These are phyloP conservation scores for Gastrodia elata DNA, from an alignment of 106 monocot genomes.

Conservation along the genomic window DNA sequence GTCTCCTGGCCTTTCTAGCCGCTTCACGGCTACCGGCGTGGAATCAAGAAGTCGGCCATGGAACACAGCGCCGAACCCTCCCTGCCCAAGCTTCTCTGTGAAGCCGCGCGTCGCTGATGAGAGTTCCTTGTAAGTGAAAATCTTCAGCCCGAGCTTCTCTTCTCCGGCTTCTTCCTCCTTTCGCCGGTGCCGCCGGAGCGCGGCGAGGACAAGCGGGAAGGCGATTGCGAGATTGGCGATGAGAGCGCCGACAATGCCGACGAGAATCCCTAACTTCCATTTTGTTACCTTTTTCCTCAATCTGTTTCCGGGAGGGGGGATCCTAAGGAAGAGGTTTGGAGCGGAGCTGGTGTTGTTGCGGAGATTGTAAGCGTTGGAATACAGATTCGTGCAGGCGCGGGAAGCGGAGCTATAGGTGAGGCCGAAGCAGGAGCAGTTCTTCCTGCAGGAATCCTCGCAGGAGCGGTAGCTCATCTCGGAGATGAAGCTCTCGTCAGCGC, in stretches of 20 bases:
- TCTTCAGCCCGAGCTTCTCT: conserved; percentile 11
- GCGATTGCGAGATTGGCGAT: not conserved
- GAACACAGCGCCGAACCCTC: conserved; percentile 56
- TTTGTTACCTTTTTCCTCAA: not conserved
- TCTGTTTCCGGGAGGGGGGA: not conserved
- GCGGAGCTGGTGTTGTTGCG: conserved; percentile 16
- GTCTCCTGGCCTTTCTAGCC: conserved; percentile 36
- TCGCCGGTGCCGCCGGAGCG: not conserved
- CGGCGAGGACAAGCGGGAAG: not conserved
- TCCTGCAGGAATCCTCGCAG: conserved; percentile 38
- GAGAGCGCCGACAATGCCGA: conserved; percentile 4
- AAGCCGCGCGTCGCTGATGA: conserved; percentile 29
- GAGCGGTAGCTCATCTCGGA: conserved; percentile 7
- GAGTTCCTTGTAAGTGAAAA: conserved; percentile 50
- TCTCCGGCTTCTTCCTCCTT: not conserved
- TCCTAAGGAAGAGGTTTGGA: conserved; percentile 24
- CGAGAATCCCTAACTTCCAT: conserved; percentile 10
- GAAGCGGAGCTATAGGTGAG: conserved; percentile 15
- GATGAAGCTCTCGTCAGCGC: not conserved
- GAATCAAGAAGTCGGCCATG: conserved; percentile 31
- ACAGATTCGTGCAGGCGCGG: conserved; percentile 22
- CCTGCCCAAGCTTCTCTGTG: conserved; percentile 50
- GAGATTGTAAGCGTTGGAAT: conserved; percentile 32
- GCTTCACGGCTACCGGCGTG: conserved; percentile 41
- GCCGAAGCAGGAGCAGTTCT: conserved; percentile 44